Conservation (phyloP, 768 basidiomycete species). For the Suillus placidus region DNA sequence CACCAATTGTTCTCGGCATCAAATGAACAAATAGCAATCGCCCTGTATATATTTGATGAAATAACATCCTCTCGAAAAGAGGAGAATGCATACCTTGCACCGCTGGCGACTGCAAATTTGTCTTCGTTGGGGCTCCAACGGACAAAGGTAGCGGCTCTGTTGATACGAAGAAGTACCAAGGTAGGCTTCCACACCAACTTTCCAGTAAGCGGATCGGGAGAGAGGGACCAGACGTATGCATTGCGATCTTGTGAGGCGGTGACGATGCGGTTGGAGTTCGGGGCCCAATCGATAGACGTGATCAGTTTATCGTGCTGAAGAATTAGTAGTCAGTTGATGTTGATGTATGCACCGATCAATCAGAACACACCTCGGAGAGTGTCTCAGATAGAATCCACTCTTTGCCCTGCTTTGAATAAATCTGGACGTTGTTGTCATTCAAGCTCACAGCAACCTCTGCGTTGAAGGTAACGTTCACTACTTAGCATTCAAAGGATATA, state of each 20-base stretch:
- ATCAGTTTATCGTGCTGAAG: constrained; percentile 94
- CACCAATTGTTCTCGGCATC: constrained; percentile 99
- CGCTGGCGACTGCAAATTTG: constrained; percentile 98
- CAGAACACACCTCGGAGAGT: constrained; percentile 72
- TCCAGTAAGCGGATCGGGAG: constrained; percentile 72
- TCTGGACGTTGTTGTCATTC: constrained; percentile 87
- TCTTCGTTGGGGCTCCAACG: constrained; percentile 97
- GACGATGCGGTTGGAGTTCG: constrained; percentile 94
- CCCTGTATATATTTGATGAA: constrained; percentile 45
- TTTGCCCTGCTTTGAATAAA: constrained; percentile 66
- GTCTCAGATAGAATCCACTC: constrained; percentile 77
- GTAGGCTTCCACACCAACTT: constrained; percentile 89
- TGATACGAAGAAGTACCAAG: constrained; percentile 92
- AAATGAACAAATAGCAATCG: constrained; percentile 95
- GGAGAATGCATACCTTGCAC: constrained; percentile 68
- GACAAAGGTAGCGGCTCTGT: constrained; percentile 93
- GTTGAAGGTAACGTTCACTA: not conserved
- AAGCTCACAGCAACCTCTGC: constrained; percentile 90
- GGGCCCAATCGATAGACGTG: constrained; percentile 99
- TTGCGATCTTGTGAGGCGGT: constrained; percentile 99
- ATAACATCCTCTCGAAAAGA: not conserved
- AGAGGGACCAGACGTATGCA: constrained; percentile 96
- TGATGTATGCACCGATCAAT: not conserved
- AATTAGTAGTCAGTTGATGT: constrained; percentile 4
- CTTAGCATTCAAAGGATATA: not conserved